These are phyloP conservation scores for Camellia oleifera DNA, from an alignment of 179 eudicot species.

Conservation along the genomic window DNA sequence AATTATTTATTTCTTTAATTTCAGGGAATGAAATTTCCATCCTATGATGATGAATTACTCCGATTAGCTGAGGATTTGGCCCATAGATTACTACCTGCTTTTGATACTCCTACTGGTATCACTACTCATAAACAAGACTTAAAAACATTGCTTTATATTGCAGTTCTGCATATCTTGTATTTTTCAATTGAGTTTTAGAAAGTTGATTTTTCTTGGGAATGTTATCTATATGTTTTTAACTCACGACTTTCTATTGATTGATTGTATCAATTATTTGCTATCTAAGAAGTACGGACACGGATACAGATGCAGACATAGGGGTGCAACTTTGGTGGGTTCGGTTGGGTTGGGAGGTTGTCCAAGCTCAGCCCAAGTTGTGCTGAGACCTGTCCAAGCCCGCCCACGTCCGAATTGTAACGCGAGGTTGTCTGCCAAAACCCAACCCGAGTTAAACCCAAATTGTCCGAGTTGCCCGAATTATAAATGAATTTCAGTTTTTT, in stretches of 20 bases:
- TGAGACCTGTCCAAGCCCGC: too few species aligned
- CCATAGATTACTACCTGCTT: slow-evolving; percentile 85
- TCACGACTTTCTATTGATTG: not conserved
- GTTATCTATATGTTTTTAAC: not conserved
- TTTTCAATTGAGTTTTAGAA: not conserved
- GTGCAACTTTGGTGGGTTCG: too few species aligned
- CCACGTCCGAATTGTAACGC: too few species aligned
- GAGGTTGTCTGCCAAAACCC: too few species aligned
- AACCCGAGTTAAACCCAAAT: too few species aligned
- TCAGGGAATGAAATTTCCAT: slow-evolving; percentile 92
- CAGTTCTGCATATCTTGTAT: not conserved
- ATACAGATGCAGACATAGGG: too few species aligned
- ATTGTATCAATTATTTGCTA: not conserved
- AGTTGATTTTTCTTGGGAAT: not conserved
- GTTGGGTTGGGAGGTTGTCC: too few species aligned
- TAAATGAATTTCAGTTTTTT: too few species aligned
- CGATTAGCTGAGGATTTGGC: slow-evolving; percentile 92
- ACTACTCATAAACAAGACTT: not conserved
- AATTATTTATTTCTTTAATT: slow-evolving; percentile 9
- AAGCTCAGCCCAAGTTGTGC: too few species aligned
- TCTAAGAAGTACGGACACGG: too few species aligned
- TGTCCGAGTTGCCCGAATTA: too few species aligned
- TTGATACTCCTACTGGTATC: slow-evolving; percentile 98
- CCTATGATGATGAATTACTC: slow-evolving; percentile 86
- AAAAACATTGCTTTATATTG: slow-evolving; percentile 1